These are phyloP conservation scores for Triticum aestivum DNA, from an alignment of 176 grass and related monocot species.

Conservation along the genomic window IWGSC_CS_RefSeq_v2.1 NC_057812.1:695992062-695992561, in stretches of 20 bases:
- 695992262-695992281: not conserved
- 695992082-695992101: slow-evolving; percentile 51
- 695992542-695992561: slow-evolving; percentile 53
- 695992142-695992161: not conserved
- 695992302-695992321: slow-evolving; percentile 54
- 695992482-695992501: not conserved
- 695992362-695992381: not conserved
- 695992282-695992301: slow-evolving; percentile 45
- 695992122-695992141: slow-evolving; percentile 44
- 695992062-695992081: not conserved
- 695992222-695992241: not conserved
- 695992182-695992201: not conserved
- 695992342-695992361: slow-evolving; percentile 69
- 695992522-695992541: slow-evolving; percentile 75
- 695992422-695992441: not conserved
- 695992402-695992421: not conserved
- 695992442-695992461: too few species aligned
- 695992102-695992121: slow-evolving; percentile 90
- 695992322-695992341: slow-evolving; percentile 81
- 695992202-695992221: not conserved
- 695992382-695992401: not conserved
- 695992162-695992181: not conserved
- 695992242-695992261: not conserved
- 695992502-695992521: slow-evolving; percentile 66
- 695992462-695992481: not conserved